phyloP scores from a whole-genome alignment of 2,329 filamentous ascomycete genomes.

The Exophiala xenobiotica region DNA sequence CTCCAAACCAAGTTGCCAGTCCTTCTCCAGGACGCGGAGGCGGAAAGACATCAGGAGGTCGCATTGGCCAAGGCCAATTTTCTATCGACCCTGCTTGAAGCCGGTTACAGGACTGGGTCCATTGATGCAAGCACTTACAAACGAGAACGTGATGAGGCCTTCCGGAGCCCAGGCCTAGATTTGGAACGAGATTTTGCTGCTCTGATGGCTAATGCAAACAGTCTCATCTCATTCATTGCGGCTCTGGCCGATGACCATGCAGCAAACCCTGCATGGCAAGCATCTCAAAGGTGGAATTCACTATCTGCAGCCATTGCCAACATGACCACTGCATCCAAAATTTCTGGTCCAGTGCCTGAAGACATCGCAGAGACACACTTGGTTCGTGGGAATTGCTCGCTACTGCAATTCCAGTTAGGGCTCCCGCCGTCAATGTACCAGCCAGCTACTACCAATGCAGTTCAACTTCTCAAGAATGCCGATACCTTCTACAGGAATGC shows the following conservation, averaged over 20 bases:
- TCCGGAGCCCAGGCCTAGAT: constrained; percentile 39
- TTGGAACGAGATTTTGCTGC: constrained; percentile 48
- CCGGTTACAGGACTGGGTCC: constrained; percentile 53
- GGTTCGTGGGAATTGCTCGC: constrained; percentile 55
- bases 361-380: constrained; percentile 55
- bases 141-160: constrained; percentile 43
- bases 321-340: constrained; percentile 52
- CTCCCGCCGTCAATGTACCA: constrained; percentile 44
- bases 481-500: constrained; percentile 60
- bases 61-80: constrained; percentile 58
- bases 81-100: constrained; percentile 55
- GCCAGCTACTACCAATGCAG: constrained; percentile 45
- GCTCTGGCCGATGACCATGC: constrained; percentile 41
- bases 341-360: constrained; percentile 45
- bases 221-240: constrained; percentile 55
- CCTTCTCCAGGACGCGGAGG: constrained; percentile 48
- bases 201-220: constrained; percentile 57
- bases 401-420: constrained; percentile 54
- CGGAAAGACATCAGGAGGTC: constrained; percentile 50
- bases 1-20: constrained; percentile 54
- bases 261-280: constrained; percentile 34
- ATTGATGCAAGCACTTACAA: constrained; percentile 56
- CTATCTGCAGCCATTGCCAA: constrained; percentile 52
- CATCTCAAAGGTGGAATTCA: constrained; percentile 51
- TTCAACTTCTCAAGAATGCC: constrained; percentile 55